Percentiles rank a stretch among this genome's conserved stretches.
Evolutionary conservation across 2,329 filamentous ascomycete genomes (phyloP).

Genomic region (Nemania diffusa): DNA sequence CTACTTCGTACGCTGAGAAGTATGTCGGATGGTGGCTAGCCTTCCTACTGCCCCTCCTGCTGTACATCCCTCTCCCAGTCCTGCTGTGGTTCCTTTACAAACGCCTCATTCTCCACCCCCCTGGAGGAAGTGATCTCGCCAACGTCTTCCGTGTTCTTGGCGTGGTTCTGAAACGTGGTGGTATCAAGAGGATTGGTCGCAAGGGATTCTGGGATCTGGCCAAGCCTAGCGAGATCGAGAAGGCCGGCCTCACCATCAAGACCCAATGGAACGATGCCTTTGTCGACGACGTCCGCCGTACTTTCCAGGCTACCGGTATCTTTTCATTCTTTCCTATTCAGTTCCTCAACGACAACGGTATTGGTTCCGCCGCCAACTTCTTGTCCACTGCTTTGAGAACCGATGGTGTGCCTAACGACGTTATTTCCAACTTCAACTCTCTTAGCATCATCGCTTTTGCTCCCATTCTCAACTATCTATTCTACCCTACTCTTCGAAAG

Average conservation of each 20-base stretch:
- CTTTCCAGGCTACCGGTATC: constrained; percentile 69
- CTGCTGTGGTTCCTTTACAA: constrained; percentile 56
- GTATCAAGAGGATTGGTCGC: constrained; percentile 53
- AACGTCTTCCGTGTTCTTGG: constrained; percentile 56
- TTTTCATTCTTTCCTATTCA: constrained; percentile 63
- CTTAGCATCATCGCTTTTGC: constrained; percentile 59
- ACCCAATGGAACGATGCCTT: constrained; percentile 72
- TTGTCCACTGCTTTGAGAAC: constrained; percentile 60
- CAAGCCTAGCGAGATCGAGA: constrained; percentile 65
- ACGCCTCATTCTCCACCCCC: constrained; percentile 56
- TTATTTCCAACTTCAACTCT: constrained; percentile 62
- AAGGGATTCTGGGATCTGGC: constrained; percentile 67
- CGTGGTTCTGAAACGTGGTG: constrained; percentile 54
- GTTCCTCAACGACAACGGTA: constrained; percentile 59
- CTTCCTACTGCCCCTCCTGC: constrained; percentile 56
- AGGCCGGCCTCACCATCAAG: constrained; percentile 51
- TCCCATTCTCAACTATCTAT: constrained; percentile 58
- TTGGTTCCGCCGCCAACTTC: constrained; percentile 61
- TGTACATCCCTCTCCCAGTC: constrained; percentile 56
- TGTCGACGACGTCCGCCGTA: constrained; percentile 72
- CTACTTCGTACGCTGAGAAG: constrained; percentile 63
- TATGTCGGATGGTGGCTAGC: constrained; percentile 63
- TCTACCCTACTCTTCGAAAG: constrained; percentile 59
- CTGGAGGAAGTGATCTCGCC: constrained; percentile 57
- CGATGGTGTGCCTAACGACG: constrained; percentile 61